phyloP scores from a whole-genome alignment of 1,139 yeast genomes.

The Dujonia santamariae region DNA sequence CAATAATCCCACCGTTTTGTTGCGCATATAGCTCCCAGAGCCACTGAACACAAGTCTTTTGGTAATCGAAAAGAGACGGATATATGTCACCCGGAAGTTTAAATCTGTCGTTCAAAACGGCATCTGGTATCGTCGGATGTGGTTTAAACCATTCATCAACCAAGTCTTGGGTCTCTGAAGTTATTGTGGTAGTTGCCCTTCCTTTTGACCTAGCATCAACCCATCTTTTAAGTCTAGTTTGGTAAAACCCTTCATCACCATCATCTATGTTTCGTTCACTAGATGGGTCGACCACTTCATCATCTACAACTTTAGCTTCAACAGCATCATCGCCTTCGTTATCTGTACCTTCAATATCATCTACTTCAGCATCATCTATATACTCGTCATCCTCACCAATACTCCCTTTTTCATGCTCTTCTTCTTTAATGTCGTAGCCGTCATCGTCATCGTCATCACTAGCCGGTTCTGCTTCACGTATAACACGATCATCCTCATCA shows the following conservation, averaged over 20 bases:
- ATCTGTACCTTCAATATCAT: slow-evolving; percentile 12
- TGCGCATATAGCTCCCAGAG: slow-evolving; percentile 81
- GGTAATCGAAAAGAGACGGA: slow-evolving; percentile 85
- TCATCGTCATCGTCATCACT: slow-evolving; percentile 10
- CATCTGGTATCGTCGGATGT: slow-evolving; percentile 77
- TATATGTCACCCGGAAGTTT: slow-evolving; percentile 88
- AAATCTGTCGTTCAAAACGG: slow-evolving; percentile 64
- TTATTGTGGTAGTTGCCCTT: slow-evolving; percentile 12
- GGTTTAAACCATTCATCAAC: slow-evolving; percentile 61
- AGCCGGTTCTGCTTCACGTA: slow-evolving; percentile 10
- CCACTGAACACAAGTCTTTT: slow-evolving; percentile 86
- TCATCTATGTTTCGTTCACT: slow-evolving; percentile 57
- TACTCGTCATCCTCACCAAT: slow-evolving; percentile 2
- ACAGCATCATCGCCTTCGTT: slow-evolving; percentile 17
- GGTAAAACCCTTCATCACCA: slow-evolving; percentile 68
- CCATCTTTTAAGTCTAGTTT: slow-evolving; percentile 62
- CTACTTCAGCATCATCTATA: slow-evolving; percentile 14
- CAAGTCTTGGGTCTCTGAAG: slow-evolving; percentile 13
- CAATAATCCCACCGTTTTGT: slow-evolving; percentile 89
- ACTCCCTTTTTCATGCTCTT: slow-evolving; percentile 7
- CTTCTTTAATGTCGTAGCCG: slow-evolving; percentile 18
- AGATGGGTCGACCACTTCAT: slow-evolving; percentile 8
- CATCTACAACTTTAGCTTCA: slow-evolving; percentile 18
- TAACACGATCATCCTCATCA: slow-evolving; percentile 8
- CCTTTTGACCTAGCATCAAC: slow-evolving; percentile 38